Evolutionary conservation across 2,329 filamentous ascomycete species (phyloP), one percentile per base, ranked within the genome.

Genomic region (Escovopsis sp.): DNA sequence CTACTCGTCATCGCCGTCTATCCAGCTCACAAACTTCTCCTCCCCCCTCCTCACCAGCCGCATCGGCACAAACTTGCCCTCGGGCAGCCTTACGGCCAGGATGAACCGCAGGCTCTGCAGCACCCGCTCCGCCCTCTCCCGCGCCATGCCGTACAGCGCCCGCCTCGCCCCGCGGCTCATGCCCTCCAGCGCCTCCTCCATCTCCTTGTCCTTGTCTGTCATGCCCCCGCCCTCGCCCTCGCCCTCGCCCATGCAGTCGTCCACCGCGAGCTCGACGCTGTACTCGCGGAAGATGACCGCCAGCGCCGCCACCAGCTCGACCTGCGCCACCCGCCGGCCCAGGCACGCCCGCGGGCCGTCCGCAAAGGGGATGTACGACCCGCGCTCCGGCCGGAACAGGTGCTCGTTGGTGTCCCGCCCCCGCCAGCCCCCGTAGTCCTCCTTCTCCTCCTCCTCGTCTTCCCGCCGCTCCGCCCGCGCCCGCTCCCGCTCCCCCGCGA

Each of bases 11-110:
- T n/a, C n/a, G 10, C 19, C 12, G 6, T 42, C 43, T 41, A 62
- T 46, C 53, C 63, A 62, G 36, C 59, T 54, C 33, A 73, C 61
- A 61, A 88, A 87, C 53, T 72, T 71, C 67, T 88, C 85, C 48
- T 72, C 61, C 0, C 83, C 83, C 50, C 80, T 75, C 62, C 64
- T 75, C 9, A 85, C 79, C 49, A 89, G 60, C 48, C 82, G 64
- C 35, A 89, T 63, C 0, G 80, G 79, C 32, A 89, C 75, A 43
- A 71, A 65, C 64, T 19, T 60, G 65, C n/a, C 64, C 2, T 15
- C 68, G 28, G 77, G 68, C 59, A 89, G 66, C 62, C 85, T 83
- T 50, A 89, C 64, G 46, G 84, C 87, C 46, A 89, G 69, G 44
- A 84, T 60, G n/a, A 72, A 73, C 26, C 63, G 68, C 51, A 81